Evolutionary conservation across 495 filamentous ascomycete genomes (phyloP), one percentile per base, ranked within the genome.

Genomic region (Bryoglossum gracile): DNA sequence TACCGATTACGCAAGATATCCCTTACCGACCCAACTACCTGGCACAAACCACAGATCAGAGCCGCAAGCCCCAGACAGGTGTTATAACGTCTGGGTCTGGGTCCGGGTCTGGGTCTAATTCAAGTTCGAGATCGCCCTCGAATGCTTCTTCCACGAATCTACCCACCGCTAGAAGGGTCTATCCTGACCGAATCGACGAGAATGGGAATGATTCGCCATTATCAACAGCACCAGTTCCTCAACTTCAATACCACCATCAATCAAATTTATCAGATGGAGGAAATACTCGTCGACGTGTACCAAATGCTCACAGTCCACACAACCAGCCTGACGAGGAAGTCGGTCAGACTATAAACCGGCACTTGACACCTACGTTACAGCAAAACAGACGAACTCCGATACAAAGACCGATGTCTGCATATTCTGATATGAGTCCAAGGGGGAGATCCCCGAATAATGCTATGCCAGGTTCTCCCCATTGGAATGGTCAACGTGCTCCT

Each of bases 361-460:
- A 82, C 56, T 62, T 85, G 10, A 75, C 76, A 6, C 79, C 76
- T 2, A 76, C 62, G 30, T 70, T 68, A 11, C 64, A 68, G 42
- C 69, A 68, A 45, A 58, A 62, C 24, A 68, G 70, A 51, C 68
- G 75, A 40, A 74, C 78, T 43, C 75, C 74, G 25, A 50, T 83
- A 23, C 69, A 76, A 18, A 73, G 87, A 33, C 87, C 87, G 2
- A 70, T 73, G 13, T 94, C 88, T 2, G 64, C 79, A 2, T 86
- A 87, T 57, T 89, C 87, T 8, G 88, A 94, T 42, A 63, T 72
- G 53, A 73, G 67, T 6, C 63, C 65, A 16, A 72, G 81, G 28
- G 77, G 80, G 9, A 79, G 84, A 4, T 83, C 80, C 50, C 79
- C 74, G 17, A 36, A 11, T 2, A 61, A 66, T 13, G 77, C 74